Percentiles rank a stretch among this genome's conserved stretches.
These are phyloP conservation scores for Nitzschia sp. DNA, from an alignment of 108 stramenopile species.

Conservation along the genomic window DNA sequence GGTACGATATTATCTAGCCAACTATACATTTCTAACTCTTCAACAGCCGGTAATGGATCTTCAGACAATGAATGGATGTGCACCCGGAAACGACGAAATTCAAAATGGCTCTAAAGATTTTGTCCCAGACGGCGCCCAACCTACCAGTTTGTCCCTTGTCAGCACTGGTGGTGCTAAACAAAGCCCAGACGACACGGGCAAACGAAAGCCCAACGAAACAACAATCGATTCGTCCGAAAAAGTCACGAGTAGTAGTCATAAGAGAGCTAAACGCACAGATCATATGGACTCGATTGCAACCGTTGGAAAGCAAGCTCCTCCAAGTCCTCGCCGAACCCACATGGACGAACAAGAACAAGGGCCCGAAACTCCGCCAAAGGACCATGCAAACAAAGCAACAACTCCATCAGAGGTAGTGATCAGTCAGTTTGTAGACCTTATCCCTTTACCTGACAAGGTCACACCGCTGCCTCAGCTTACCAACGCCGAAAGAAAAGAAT, in stretches of 20 bases:
- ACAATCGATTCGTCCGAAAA: neutral
- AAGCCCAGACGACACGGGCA: neutral
- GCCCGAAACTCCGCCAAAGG: neutral
- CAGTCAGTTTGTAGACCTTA: conserved; percentile 4
- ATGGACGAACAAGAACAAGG: neutral
- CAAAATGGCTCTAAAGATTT: neutral
- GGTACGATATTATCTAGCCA: neutral
- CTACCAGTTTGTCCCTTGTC: neutral
- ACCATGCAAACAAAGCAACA: neutral
- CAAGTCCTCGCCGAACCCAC: neutral
- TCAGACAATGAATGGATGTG: neutral
- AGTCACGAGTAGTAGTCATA: neutral
- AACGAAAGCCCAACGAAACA: neutral
- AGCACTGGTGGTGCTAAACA: neutral
- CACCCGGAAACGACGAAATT: neutral
- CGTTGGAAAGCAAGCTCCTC: neutral
- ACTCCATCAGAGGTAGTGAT: conserved; percentile 3
- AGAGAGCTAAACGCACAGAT: conserved; percentile 3
- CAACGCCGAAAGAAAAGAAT: conserved; percentile 26
- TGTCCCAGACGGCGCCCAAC: neutral
- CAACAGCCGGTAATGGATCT: neutral
- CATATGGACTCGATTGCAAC: conserved; percentile 17
- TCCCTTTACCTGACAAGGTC: conserved; percentile 8
- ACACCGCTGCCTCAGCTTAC: neutral
- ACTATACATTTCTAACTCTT: neutral